A percentile compares a stretch with the other conserved stretches of the same genome.
Conservation (phyloP, 1,284 basidiomycete genomes). For the Ustanciosporium gigantosporum region DNA sequence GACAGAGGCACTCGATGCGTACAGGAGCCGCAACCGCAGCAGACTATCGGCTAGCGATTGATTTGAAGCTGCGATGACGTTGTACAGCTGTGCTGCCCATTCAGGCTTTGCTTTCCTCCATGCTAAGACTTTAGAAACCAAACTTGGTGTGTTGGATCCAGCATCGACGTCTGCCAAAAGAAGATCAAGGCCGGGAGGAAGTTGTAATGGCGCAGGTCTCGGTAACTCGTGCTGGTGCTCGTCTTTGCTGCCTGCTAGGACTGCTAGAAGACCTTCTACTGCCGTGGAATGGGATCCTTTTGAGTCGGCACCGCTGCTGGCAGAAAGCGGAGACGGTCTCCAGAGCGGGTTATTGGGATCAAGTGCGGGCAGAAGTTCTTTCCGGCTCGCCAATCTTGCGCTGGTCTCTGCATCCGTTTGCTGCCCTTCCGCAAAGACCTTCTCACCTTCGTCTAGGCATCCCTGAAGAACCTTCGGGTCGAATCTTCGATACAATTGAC, state of each 20-base stretch:
- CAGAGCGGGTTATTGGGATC: constrained; percentile 51
- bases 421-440: constrained; percentile 39
- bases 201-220: constrained; percentile 47
- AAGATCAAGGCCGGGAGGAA: constrained; percentile 53
- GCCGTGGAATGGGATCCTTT: constrained; percentile 37
- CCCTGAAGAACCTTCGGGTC: constrained; percentile 65
- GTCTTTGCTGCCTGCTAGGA: no score
- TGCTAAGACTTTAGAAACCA: constrained; percentile 54
- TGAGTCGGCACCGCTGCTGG: neutral
- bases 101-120: constrained; percentile 53
- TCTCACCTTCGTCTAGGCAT: constrained; percentile 37
- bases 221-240: constrained; percentile 6
- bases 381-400: constrained; percentile 8
- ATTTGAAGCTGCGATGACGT: constrained; percentile 52
- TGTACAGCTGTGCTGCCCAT: constrained; percentile 57
- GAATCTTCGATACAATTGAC: constrained; percentile 90
- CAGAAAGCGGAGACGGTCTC: constrained; percentile 16
- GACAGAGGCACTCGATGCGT: constrained; percentile 28
- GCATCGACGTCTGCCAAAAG: constrained; percentile 59
- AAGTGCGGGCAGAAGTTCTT: constrained; percentile 33
- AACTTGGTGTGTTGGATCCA: constrained; percentile 55
- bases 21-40: constrained; percentile 42
- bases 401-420: constrained; percentile 8
- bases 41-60: constrained; percentile 52
- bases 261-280: constrained; percentile 47